phyloP scores from a whole-genome alignment of 225 moss, liverwort and hornwort species.

The Physcomitrellopsis africana region DNA sequence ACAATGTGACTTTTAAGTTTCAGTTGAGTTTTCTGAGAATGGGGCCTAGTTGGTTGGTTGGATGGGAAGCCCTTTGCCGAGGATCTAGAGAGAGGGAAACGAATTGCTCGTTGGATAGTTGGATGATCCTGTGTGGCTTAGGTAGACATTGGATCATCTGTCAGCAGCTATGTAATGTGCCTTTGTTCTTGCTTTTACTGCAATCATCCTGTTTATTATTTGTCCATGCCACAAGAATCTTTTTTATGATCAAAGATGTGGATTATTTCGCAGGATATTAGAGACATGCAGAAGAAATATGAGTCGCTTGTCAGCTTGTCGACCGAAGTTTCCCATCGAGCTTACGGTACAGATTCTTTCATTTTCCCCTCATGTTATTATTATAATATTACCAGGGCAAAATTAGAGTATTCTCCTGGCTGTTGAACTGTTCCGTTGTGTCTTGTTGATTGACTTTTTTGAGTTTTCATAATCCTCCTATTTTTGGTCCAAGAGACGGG shows the following conservation, averaged over 20 bases:
- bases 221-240: neutral
- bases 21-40: no score
- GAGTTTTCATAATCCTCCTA: neutral
- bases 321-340: slow-evolving; percentile 61
- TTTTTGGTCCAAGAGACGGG: neutral
- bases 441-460: neutral
- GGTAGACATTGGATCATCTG: no score
- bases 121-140: no score
- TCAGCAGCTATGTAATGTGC: no score
- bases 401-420: neutral
- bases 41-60: no score
- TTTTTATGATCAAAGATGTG: neutral
- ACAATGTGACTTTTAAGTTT: neutral
- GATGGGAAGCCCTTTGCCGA: no score
- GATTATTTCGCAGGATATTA: slow-evolving; percentile 53
- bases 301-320: slow-evolving; percentile 68
- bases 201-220: neutral
- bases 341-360: slow-evolving; percentile 46
- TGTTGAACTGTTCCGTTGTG: neutral
- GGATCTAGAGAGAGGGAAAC: no score
- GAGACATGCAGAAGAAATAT: slow-evolving; percentile 60
- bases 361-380: neutral
- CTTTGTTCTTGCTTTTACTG: no score
- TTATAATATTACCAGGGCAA: neutral
- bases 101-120: no score